phyloP scores from a whole-genome alignment of 257 asterid genomes.

The Fraxinus anomala region DNA sequence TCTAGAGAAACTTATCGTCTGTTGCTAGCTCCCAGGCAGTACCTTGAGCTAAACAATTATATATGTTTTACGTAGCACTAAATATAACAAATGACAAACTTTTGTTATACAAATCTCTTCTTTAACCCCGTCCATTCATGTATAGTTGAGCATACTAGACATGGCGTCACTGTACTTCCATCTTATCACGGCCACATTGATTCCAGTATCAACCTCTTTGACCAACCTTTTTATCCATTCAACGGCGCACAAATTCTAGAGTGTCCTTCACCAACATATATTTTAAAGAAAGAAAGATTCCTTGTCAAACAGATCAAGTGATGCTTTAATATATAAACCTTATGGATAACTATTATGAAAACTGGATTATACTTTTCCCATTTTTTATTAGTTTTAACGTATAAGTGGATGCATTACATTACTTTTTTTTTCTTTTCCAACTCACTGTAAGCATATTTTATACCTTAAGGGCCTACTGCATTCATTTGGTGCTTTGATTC shows the following conservation, averaged over 20 bases:
- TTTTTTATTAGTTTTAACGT: background rate
- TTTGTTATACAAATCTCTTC: no score
- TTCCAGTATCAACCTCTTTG: conserved; percentile 10
- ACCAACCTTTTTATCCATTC: conserved; percentile 18
- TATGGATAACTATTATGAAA: background rate
- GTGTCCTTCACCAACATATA: no score
- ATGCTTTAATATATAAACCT: background rate
- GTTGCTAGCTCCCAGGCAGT: no score
- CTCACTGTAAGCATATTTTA: conserved; percentile 18
- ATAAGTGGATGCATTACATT: conserved; percentile 11
- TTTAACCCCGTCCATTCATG: background rate
- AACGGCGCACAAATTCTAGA: background rate
- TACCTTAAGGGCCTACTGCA: background rate
- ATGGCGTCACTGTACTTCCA: background rate
- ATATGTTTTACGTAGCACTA: no score
- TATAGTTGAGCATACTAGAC: background rate
- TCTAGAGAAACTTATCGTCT: no score
- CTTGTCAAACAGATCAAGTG: background rate
- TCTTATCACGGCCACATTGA: background rate
- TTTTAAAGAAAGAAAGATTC: background rate
- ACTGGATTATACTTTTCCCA: background rate
- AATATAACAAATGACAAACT: no score
- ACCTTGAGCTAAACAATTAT: no score
- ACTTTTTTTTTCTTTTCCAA: conserved; percentile 22
- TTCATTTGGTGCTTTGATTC: conserved; percentile 24